Percentiles rank a stretch among this genome's conserved stretches.
Evolutionary conservation across 2,329 filamentous ascomycete genomes (phyloP).

Genomic region (Fusarium musae): DNA sequence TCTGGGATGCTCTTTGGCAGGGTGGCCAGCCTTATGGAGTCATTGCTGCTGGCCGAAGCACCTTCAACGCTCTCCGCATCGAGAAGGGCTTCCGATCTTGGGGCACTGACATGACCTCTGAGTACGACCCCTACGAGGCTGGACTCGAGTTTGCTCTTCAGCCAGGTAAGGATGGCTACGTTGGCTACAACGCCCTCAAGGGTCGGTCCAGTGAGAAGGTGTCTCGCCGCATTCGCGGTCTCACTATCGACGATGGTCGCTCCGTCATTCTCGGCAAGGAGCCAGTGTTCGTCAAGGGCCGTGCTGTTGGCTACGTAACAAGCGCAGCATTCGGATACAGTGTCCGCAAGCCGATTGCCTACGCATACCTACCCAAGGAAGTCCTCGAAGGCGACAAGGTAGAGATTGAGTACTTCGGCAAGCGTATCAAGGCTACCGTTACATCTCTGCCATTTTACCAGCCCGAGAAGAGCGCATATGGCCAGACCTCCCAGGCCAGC

Average conservation of each 20-base stretch:
- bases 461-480: conserved; percentile 31
- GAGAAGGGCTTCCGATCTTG: conserved; percentile 69
- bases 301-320: conserved; percentile 66
- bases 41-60: conserved; percentile 66
- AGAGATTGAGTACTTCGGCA: conserved; percentile 71
- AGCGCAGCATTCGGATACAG: conserved; percentile 71
- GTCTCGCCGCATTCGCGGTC: conserved; percentile 55
- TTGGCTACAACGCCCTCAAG: conserved; percentile 63
- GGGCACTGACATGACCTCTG: conserved; percentile 68
- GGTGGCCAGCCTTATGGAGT: conserved; percentile 66
- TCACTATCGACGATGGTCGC: conserved; percentile 65
- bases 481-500: conserved; percentile 1
- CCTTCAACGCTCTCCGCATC: conserved; percentile 67
- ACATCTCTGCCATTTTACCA: conserved; percentile 55
- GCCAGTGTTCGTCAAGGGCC: conserved; percentile 63
- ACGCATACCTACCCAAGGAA: conserved; percentile 63
- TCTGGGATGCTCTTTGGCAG: conserved; percentile 69
- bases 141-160: conserved; percentile 64
- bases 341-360: conserved; percentile 67
- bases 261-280: conserved; percentile 72
- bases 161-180: conserved; percentile 57
- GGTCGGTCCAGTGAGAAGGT: conserved; percentile 51
- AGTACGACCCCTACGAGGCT: conserved; percentile 70
- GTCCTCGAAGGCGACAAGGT: conserved; percentile 61
- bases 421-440: conserved; percentile 64